Evolutionary conservation across 768 basidiomycete species (phyloP).

Genomic region (Pilatotrama ljubarskyi): DNA sequence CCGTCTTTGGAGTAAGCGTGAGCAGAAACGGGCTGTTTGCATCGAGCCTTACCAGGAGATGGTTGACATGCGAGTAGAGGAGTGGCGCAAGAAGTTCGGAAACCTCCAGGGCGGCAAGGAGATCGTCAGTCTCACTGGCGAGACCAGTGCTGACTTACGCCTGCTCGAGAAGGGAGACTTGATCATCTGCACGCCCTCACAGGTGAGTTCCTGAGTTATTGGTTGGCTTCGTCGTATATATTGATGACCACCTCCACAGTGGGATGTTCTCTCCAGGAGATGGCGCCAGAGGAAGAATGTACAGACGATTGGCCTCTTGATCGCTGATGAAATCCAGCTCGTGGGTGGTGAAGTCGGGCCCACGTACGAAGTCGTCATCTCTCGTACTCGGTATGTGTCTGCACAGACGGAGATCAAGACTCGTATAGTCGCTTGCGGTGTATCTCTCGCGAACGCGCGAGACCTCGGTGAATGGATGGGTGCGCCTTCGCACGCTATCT

Average conservation of each 20-base stretch:
- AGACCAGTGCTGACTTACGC: constrained; percentile 88
- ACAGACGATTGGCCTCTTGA: constrained; percentile 87
- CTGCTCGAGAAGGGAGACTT: constrained; percentile 89
- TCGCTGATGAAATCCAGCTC: constrained; percentile 94
- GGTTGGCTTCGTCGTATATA: neutral
- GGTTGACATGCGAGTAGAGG: constrained; percentile 86
- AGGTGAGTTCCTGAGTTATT: constrained; percentile 51
- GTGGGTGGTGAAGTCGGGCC: constrained; percentile 95
- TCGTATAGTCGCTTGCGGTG: constrained; percentile 91
- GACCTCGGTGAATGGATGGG: constrained; percentile 99
- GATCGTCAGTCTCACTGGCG: constrained; percentile 91
- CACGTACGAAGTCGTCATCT: constrained; percentile 95
- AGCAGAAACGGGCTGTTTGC: constrained; percentile 84
- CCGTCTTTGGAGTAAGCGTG: constrained; percentile 89
- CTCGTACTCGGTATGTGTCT: constrained; percentile 94
- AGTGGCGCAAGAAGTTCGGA: constrained; percentile 88
- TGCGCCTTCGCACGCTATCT: constrained; percentile 88
- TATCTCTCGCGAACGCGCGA: constrained; percentile 92
- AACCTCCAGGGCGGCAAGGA: constrained; percentile 88
- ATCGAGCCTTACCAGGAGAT: constrained; percentile 97
- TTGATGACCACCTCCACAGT: constrained; percentile 45
- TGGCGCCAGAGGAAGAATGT: constrained; percentile 99
- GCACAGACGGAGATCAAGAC: constrained; percentile 92
- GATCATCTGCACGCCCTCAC: constrained; percentile 90
- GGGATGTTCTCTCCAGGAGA: constrained; percentile 91